These are phyloP conservation scores for Saxophila tyrrhenica DNA, from an alignment of 495 filamentous ascomycete species.

Conservation along the genomic window DNA sequence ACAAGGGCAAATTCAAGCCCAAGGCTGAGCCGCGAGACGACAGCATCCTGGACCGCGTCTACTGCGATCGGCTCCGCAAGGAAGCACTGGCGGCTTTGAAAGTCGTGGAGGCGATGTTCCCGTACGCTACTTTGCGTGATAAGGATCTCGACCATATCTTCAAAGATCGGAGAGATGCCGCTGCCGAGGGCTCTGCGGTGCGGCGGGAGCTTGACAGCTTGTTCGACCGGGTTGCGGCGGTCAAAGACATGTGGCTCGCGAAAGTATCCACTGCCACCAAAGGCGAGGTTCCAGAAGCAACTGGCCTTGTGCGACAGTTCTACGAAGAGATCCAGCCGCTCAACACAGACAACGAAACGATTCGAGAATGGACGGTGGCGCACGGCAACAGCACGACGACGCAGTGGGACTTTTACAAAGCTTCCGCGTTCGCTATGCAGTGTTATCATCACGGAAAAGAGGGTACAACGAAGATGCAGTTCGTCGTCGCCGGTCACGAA, in stretches of 20 bases:
- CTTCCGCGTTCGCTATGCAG: constrained; percentile 3
- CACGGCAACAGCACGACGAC: neutral
- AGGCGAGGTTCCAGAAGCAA: neutral
- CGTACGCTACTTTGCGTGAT: neutral
- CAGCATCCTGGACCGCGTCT: constrained; percentile 64
- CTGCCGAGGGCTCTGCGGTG: neutral
- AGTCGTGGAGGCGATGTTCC: constrained; percentile 29
- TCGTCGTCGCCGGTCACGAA: constrained; percentile 12
- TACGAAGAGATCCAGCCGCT: constrained; percentile 2
- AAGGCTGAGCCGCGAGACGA: constrained; percentile 22
- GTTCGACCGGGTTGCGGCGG: neutral
- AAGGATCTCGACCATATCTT: constrained; percentile 6
- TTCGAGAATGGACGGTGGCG: neutral
- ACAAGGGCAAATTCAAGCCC: constrained; percentile 34
- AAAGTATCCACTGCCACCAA: neutral
- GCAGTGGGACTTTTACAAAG: constrained; percentile 10
- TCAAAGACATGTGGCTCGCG: neutral
- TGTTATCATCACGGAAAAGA: neutral
- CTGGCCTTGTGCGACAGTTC: neutral
- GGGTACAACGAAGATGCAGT: constrained; percentile 3
- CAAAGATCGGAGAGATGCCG: neutral
- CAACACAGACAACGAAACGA: neutral
- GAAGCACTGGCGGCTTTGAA: constrained; percentile 41
- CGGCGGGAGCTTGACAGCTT: neutral
- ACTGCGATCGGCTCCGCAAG: constrained; percentile 47